These are phyloP conservation scores for Bryum argenteum DNA, from an alignment of 225 moss, liverwort and hornwort genomes.

Conservation along the genomic window DNA sequence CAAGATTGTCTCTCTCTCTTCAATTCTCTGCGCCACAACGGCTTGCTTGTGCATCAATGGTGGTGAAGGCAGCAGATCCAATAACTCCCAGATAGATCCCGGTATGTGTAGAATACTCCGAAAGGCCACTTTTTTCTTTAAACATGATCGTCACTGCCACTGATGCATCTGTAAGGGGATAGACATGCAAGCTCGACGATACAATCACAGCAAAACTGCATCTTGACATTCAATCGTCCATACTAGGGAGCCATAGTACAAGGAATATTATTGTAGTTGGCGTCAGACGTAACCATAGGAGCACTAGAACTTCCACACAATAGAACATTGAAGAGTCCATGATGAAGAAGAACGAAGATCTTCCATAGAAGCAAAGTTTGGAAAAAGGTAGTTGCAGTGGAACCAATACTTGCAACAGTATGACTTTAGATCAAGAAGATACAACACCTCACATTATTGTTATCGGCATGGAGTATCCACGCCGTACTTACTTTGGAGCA, in stretches of 20 bases:
- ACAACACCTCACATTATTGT: too few species aligned
- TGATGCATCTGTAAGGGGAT: conserved; percentile 1
- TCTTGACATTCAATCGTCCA: neutral
- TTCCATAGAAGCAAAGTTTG: neutral
- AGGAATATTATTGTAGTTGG: neutral
- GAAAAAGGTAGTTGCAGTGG: conserved; percentile 7
- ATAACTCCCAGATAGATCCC: neutral
- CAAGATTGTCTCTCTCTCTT: conserved; percentile 50
- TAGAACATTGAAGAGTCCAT: neutral
- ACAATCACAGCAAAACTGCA: conserved; percentile 10
- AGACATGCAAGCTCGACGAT: neutral
- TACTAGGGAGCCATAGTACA: neutral
- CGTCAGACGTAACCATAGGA: neutral
- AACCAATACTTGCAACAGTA: conserved; percentile 4
- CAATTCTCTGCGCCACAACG: conserved; percentile 39
- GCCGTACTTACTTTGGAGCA: too few species aligned
- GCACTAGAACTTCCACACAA: neutral
- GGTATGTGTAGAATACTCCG: neutral
- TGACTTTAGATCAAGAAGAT: neutral
- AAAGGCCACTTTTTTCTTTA: neutral
- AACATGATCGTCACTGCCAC: neutral
- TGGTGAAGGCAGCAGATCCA: conserved; percentile 31
- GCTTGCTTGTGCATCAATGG: conserved; percentile 70
- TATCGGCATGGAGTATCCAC: too few species aligned
- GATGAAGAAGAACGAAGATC: conserved; percentile 15